Evolutionary conservation across 2,329 filamentous ascomycete genomes (phyloP).

Genomic region (Mycosphaerella sp.): DNA sequence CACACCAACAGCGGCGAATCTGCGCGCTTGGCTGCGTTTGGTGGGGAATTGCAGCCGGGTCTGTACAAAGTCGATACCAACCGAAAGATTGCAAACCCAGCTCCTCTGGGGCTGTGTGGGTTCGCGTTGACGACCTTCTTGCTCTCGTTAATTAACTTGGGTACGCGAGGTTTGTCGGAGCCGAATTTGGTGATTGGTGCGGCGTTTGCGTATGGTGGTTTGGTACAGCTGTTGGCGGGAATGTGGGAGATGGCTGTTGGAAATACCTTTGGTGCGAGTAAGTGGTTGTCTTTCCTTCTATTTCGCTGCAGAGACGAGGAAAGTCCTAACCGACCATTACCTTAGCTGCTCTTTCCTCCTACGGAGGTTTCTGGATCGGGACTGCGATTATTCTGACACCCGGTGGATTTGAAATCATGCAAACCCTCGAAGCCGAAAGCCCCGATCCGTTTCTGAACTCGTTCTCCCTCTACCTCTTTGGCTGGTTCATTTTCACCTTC

Average conservation of each 20-base stretch:
- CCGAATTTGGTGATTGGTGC: slow-evolving; percentile 45
- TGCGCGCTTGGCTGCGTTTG: slow-evolving; percentile 44
- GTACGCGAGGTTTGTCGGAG: slow-evolving; percentile 37
- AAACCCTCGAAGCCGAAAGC: slow-evolving; percentile 37
- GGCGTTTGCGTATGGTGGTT: slow-evolving; percentile 46
- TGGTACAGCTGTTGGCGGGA: slow-evolving; percentile 47
- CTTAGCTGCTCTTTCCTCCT: slow-evolving; percentile 50
- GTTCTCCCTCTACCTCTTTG: slow-evolving; percentile 53
- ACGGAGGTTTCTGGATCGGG: slow-evolving; percentile 57
- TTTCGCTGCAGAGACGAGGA: background rate
- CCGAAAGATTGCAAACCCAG: slow-evolving; percentile 50
- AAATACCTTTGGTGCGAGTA: slow-evolving; percentile 3
- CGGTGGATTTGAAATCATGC: slow-evolving; percentile 46
- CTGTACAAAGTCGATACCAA: slow-evolving; percentile 36
- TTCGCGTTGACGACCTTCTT: slow-evolving; percentile 62
- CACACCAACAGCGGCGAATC: slow-evolving; percentile 45
- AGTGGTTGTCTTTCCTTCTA: background rate
- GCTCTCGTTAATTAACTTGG: slow-evolving; percentile 47
- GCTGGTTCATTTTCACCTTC: slow-evolving; percentile 55
- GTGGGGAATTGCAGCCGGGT: slow-evolving; percentile 49
- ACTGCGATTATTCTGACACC: slow-evolving; percentile 54
- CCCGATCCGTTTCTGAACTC: slow-evolving; percentile 45
- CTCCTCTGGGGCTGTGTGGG: slow-evolving; percentile 54
- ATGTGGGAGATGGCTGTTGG: slow-evolving; percentile 43
- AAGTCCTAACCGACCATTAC: background rate